Evolutionary conservation across 139 green algal species (phyloP), one percentile per base, ranked within the genome.

Genomic region (Tetraselmis striata): DNA sequence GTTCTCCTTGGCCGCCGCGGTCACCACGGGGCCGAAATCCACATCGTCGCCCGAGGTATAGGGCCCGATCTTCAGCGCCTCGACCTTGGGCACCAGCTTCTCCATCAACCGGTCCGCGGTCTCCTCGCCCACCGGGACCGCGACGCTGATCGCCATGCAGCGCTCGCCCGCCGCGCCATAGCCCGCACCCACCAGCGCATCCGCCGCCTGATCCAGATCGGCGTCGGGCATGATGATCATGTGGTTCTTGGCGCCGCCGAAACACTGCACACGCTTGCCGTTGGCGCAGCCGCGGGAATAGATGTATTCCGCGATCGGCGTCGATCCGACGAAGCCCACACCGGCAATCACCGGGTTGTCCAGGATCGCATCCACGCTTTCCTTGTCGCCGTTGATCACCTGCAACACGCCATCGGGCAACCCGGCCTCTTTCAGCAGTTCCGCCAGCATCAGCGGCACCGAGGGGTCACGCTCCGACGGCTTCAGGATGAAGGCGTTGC

Each of bases 401-500:
- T 91, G 88, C 28, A 91, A 87, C 58, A 91, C 87, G 59, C 87
- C 87, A 76, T 80, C 31, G 0, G 87, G 87, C 32, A 91, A 77
- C n/a, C 87, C 87, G 5, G 87, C 87, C 77, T 91, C 84, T 58
- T 83, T 11, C 1, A 87, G 87, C 75, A 91, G 45, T 25, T 91
- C 84, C 2, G 87, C 87, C 24, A 91, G 84, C 84, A 91, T 84
- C 79, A 88, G 81, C 2, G 85, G 58, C 5, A 84, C 85, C 1
- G 26, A 26, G 2, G 87, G 87, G 67, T 91, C 87, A 78, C 92
- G 89, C 83, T 91, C 87, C 2, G 74, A 85, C 26, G 87, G 87
- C 80, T 91, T 91, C 2, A 91, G 81, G 24, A 91, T 32, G 27
- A 88, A 85, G 0, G 87, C 90, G 87, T 91, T 91, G 32, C 87